Evolutionary conservation across 2,329 filamentous ascomycete species (phyloP), one percentile per base, ranked within the genome.

Genomic region (Colletotrichum neosansevieriae): DNA sequence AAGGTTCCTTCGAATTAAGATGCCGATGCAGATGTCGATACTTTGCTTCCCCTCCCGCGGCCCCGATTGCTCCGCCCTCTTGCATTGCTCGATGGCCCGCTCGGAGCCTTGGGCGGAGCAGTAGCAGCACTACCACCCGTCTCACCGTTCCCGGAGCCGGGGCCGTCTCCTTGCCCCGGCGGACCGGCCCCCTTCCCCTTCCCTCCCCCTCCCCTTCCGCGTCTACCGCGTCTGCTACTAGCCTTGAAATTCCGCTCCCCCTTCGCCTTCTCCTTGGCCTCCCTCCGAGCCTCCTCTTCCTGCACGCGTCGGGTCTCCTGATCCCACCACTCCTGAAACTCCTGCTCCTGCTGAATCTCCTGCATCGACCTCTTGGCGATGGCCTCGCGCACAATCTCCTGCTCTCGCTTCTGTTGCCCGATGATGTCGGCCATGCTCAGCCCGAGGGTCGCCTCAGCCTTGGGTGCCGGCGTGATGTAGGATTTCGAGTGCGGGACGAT

Each of bases 321-420:
- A 72, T 97, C 93, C 94, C 94, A 97, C 94, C 94, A 97, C 77
- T 97, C 91, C 76, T 98, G 93, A 77, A 99, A 99, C 58, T 94
- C 94, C 76, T 99, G 96, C 79, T 99, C 96, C 72, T 96, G 90
- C 77, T 99, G 96, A 67, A 99, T 99, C 71, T 98, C 96, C 75
- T 97, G 91, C 34, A 99, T 82, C 71, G 93, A 96, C 63, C 95
- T 88, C 80, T 97, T 98, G 2, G 94, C 93, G 11, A 90, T 90
- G 1, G 94, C 93, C 76, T 97, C 94, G 60, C 89, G 91, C 69
- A 97, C 90, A 17, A 89, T 87, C 65, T 94, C 89, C 75, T 97
- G 96, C 76, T 98, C 94, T 9, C 89, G 89, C 77, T 91, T 89
- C 79, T 99, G 94, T 75, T 97, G 90, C 7, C 90, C 90, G 13